A percentile compares a stretch with the other conserved stretches of the same genome.
Conservation (phyloP, 257 asterid species). For the Solanum pinnatisectum region DNA sequence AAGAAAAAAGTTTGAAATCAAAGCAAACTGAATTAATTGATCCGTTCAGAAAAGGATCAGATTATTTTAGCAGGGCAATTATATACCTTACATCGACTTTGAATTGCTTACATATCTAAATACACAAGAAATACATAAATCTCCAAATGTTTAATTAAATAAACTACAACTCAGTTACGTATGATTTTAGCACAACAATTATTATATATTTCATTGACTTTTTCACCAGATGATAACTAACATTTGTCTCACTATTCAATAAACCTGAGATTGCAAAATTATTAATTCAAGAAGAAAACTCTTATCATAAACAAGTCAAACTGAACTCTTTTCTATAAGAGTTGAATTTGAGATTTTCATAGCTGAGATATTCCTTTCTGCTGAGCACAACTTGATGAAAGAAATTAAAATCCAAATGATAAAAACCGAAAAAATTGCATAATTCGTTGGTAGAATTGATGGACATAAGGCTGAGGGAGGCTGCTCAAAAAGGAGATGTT, state of each 20-base stretch:
- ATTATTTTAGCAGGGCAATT: background rate
- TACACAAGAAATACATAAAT: background rate
- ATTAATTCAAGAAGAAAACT: background rate
- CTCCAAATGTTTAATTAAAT: background rate
- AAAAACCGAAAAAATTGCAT: background rate
- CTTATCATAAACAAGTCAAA: background rate
- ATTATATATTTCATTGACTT: background rate
- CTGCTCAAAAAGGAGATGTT: background rate
- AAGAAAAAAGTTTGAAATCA: background rate
- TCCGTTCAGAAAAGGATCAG: background rate
- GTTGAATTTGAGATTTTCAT: background rate
- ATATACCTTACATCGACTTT: background rate
- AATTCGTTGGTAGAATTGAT: background rate
- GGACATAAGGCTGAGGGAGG: background rate
- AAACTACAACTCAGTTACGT: background rate
- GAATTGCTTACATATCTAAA: background rate
- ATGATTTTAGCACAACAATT: background rate
- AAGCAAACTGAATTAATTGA: background rate
- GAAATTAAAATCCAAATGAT: background rate
- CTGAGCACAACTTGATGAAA: background rate
- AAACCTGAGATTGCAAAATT: background rate
- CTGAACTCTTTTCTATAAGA: background rate
- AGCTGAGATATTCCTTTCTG: background rate
- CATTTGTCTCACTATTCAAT: background rate
- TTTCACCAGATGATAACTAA: background rate